Evolutionary conservation across 1,284 basidiomycete species (phyloP).

Genomic region (Apiotrichum porosum): DNA sequence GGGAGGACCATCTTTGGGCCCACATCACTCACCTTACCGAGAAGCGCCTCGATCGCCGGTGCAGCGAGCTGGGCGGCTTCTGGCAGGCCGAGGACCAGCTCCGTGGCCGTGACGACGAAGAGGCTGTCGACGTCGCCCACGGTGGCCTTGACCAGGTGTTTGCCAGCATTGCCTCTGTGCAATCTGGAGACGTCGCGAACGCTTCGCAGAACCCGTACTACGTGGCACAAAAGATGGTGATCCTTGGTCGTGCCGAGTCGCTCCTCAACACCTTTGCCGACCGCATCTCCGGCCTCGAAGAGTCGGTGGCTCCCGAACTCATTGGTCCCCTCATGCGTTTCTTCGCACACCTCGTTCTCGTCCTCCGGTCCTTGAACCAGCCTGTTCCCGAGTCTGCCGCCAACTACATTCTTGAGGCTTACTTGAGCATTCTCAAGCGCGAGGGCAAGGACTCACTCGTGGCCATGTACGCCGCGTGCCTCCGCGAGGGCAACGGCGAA

Average conservation of each 20-base stretch:
- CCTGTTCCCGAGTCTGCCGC: conserved; percentile 66
- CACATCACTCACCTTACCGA: conserved; percentile 81
- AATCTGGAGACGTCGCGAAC: conserved; percentile 46
- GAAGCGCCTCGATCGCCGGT: conserved; percentile 47
- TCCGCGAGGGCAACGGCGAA: conserved; percentile 81
- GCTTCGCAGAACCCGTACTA: conserved; percentile 70
- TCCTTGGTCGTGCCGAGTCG: conserved; percentile 65
- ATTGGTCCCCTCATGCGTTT: conserved; percentile 62
- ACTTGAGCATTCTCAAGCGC: conserved; percentile 78
- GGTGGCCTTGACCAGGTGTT: conserved; percentile 46
- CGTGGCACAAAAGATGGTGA: conserved; percentile 68
- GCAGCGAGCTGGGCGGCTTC: conserved; percentile 45
- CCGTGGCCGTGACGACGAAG: conserved; percentile 31
- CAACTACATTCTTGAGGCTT: conserved; percentile 80
- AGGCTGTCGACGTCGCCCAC: conserved; percentile 24
- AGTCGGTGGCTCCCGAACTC: conserved; percentile 53
- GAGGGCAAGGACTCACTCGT: conserved; percentile 81
- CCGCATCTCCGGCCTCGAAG: conserved; percentile 51
- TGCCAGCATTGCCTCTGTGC: conserved; percentile 32
- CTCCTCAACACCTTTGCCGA: conserved; percentile 70
- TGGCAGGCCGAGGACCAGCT: conserved; percentile 42
- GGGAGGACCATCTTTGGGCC: conserved; percentile 95
- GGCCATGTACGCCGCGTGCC: conserved; percentile 85
- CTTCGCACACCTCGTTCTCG: conserved; percentile 92
- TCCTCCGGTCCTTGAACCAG: conserved; percentile 74